These are phyloP conservation scores for Vitis riparia DNA, from an alignment of 164 flowering plant genomes.

Conservation along the genomic window DNA sequence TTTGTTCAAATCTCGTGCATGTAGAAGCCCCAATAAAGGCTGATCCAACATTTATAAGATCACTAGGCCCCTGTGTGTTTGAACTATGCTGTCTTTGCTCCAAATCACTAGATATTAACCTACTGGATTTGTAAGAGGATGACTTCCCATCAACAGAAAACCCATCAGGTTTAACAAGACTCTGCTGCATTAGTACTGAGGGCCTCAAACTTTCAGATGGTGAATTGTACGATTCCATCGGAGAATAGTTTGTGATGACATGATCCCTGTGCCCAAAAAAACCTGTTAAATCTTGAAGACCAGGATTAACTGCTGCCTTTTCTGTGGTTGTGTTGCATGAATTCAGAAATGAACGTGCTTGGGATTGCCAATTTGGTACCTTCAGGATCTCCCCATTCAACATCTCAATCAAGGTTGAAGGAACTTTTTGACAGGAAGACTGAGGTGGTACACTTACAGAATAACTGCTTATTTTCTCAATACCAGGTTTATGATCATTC, in stretches of 20 bases:
- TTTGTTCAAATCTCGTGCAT: slow-evolving; percentile 8
- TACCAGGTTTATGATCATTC: slow-evolving; percentile 1
- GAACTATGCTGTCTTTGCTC: slow-evolving; percentile 9
- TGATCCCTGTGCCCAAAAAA: slow-evolving; percentile 1
- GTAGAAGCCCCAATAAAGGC: slow-evolving; percentile 5
- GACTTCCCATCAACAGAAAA: slow-evolving; percentile 3
- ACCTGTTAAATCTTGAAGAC: slow-evolving; percentile 5
- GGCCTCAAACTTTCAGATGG: slow-evolving; percentile 12
- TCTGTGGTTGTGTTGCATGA: slow-evolving; percentile 6
- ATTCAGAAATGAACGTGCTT: background rate
- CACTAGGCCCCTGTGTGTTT: slow-evolving; percentile 5
- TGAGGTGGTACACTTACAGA: slow-evolving; percentile 2
- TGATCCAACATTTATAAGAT: slow-evolving; percentile 6
- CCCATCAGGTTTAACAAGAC: background rate
- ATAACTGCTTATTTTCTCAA: slow-evolving; percentile 5
- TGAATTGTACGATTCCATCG: background rate
- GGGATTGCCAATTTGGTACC: slow-evolving; percentile 1
- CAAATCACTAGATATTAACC: slow-evolving; percentile 10
- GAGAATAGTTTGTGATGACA: background rate
- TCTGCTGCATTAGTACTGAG: slow-evolving; percentile 8
- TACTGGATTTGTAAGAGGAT: slow-evolving; percentile 3
- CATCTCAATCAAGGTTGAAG: slow-evolving; percentile 1
- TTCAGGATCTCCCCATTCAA: slow-evolving; percentile 2
- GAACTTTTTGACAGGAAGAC: slow-evolving; percentile 8
- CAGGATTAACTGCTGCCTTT: slow-evolving; percentile 9